A percentile compares a stretch with the other conserved stretches of the same genome.
phyloP scores from a whole-genome alignment of 1,284 basidiomycete species.

The Exobasidium cylindrosporum region DNA sequence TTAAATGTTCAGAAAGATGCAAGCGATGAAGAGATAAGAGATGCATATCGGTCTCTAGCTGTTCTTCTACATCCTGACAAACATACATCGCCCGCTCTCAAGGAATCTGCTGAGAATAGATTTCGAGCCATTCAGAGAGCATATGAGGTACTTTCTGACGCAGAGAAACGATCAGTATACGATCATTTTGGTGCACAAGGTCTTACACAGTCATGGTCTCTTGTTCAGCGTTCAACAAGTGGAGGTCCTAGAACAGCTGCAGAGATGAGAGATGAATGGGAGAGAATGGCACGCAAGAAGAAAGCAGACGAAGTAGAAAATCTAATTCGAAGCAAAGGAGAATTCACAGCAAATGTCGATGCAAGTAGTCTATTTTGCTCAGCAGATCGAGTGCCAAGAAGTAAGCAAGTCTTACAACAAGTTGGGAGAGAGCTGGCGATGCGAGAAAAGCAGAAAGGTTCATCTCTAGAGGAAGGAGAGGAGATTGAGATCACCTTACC shows the following conservation, averaged over 20 bases:
- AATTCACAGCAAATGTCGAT: slow-evolving; percentile 48
- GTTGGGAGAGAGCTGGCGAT: slow-evolving; percentile 65
- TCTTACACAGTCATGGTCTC: slow-evolving; percentile 58
- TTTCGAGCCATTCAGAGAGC: slow-evolving; percentile 76
- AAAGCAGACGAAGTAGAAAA: slow-evolving; percentile 59
- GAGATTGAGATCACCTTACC: slow-evolving; percentile 56
- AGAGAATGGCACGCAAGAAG: slow-evolving; percentile 58
- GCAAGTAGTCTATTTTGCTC: slow-evolving; percentile 62
- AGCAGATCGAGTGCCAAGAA: slow-evolving; percentile 81
- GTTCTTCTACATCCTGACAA: slow-evolving; percentile 83
- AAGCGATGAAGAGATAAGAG: slow-evolving; percentile 67
- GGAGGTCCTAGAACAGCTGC: slow-evolving; percentile 56
- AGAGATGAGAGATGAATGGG: slow-evolving; percentile 61
- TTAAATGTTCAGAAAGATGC: slow-evolving; percentile 69
- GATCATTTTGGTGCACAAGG: slow-evolving; percentile 71
- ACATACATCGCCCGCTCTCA: slow-evolving; percentile 65
- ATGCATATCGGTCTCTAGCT: slow-evolving; percentile 69
- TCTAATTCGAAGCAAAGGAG: slow-evolving; percentile 61
- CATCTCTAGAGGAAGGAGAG: slow-evolving; percentile 67
- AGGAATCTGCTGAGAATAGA: slow-evolving; percentile 64
- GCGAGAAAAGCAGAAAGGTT: slow-evolving; percentile 54
- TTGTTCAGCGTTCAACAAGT: slow-evolving; percentile 52
- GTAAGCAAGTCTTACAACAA: slow-evolving; percentile 79
- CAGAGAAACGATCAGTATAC: slow-evolving; percentile 72
- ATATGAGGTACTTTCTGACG: slow-evolving; percentile 70